Evolutionary conservation across 2,329 filamentous ascomycete genomes (phyloP).

Genomic region (Alternaria sp.): DNA sequence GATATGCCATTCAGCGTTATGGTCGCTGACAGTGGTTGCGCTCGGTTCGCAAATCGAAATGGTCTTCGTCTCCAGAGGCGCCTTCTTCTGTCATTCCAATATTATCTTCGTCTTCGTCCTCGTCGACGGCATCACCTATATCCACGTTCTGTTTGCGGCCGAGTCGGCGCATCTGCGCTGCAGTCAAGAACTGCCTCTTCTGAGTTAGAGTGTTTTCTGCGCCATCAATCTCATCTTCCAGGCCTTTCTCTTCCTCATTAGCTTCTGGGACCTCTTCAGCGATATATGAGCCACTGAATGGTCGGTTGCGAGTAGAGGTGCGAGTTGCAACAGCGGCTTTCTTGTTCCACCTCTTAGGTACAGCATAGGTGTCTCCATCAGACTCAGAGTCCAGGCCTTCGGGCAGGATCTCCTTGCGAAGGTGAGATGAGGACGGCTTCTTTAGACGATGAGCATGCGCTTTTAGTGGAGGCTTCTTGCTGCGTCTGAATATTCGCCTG

Average conservation of each 20-base stretch:
- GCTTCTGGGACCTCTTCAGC: neutral
- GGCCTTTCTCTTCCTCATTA: constrained; percentile 2
- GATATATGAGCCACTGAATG: constrained; percentile 1
- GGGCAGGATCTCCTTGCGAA: neutral
- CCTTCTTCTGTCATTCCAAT: neutral
- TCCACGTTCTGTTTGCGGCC: neutral
- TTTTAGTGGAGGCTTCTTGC: neutral
- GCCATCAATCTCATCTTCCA: neutral
- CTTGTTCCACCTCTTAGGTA: constrained; percentile 5
- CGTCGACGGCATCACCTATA: neutral
- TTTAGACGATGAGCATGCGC: neutral
- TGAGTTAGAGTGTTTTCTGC: neutral
- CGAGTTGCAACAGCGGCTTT: constrained; percentile 1
- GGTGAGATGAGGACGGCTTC: neutral
- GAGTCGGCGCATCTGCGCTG: neutral
- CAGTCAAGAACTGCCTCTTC: neutral
- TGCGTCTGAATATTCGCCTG: neutral
- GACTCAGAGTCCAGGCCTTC: constrained; percentile 11
- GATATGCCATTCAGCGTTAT: neutral
- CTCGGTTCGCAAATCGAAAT: neutral
- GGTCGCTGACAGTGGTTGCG: neutral
- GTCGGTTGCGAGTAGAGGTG: constrained; percentile 3
- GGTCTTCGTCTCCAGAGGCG: neutral
- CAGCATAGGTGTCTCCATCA: constrained; percentile 14
- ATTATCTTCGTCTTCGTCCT: neutral